phyloP scores from a whole-genome alignment of 768 basidiomycete genomes.

The Xerocomus brunneocitrinus region DNA sequence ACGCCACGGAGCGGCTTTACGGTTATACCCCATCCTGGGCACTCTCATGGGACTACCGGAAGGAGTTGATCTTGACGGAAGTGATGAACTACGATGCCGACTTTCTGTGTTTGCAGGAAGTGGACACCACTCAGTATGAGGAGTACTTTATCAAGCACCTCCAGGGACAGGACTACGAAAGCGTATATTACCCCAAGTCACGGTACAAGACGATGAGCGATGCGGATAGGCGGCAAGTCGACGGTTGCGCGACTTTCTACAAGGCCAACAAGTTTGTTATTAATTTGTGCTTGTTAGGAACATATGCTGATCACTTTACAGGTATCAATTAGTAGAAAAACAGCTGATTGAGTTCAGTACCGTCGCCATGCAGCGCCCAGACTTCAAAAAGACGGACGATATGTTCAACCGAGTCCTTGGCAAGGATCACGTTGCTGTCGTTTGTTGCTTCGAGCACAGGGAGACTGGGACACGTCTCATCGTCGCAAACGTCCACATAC shows the following conservation, averaged over 20 bases:
- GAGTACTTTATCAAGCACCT: conserved; percentile 82
- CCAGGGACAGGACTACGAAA: conserved; percentile 75
- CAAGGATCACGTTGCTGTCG: conserved; percentile 89
- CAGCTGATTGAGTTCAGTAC: conserved; percentile 91
- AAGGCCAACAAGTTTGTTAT: conserved; percentile 75
- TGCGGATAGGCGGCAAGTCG: conserved; percentile 80
- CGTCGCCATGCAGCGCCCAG: conserved; percentile 86
- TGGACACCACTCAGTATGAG: conserved; percentile 88
- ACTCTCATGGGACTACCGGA: conserved; percentile 90
- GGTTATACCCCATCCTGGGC: conserved; percentile 98
- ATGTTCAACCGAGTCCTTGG: conserved; percentile 99
- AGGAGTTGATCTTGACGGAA: conserved; percentile 82
- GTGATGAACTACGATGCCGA: conserved; percentile 78
- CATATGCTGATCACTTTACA: conserved; percentile 29
- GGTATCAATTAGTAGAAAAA: conserved; percentile 90
- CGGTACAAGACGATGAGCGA: conserved; percentile 91
- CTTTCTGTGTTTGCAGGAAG: conserved; percentile 93
- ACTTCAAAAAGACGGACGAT: conserved; percentile 97
- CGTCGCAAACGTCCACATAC: conserved; percentile 86
- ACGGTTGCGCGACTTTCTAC: conserved; percentile 97
- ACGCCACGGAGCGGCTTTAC: conserved; percentile 84
- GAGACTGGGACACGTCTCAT: conserved; percentile 84
- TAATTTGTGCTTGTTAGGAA: conserved; percentile 1
- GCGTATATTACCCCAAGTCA: conserved; percentile 88
- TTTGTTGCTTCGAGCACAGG: conserved; percentile 82